Evolutionary conservation across 1,284 basidiomycete species (phyloP).

Genomic region (Ganoderma boninense): DNA sequence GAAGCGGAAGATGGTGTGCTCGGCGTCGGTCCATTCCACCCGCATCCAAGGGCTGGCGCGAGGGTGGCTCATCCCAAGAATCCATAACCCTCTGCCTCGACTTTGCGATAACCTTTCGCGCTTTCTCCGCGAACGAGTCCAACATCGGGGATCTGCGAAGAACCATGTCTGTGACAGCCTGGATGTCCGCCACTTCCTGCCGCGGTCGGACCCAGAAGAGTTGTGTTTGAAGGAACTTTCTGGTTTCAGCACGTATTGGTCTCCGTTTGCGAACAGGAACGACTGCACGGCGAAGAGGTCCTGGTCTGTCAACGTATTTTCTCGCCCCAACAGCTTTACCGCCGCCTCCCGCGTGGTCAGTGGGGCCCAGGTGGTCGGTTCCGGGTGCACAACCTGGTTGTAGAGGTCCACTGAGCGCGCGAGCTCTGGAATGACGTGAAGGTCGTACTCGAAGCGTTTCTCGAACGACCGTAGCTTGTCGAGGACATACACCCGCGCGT

Average conservation of each 20-base stretch:
- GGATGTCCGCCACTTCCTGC: constrained; percentile 64
- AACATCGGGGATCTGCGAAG: constrained; percentile 53
- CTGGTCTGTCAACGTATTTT: constrained; percentile 43
- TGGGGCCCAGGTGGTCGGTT: constrained; percentile 59
- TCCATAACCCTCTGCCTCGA: constrained; percentile 39
- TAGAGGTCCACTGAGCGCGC: constrained; percentile 54
- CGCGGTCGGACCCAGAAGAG: constrained; percentile 77
- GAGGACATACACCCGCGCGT: constrained; percentile 67
- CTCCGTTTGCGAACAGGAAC: constrained; percentile 71
- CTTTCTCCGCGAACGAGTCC: constrained; percentile 66
- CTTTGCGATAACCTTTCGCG: constrained; percentile 52
- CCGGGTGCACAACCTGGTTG: constrained; percentile 51
- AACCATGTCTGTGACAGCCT: constrained; percentile 64
- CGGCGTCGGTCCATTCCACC: constrained; percentile 55
- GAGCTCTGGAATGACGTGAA: constrained; percentile 38
- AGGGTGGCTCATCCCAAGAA: constrained; percentile 46
- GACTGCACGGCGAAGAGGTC: constrained; percentile 76
- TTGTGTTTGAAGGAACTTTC: constrained; percentile 64
- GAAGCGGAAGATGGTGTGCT: constrained; percentile 73
- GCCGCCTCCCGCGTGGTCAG: constrained; percentile 62
- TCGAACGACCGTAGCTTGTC: constrained; percentile 61
- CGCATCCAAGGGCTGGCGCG: constrained; percentile 40
- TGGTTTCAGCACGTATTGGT: constrained; percentile 72
- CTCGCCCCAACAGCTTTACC: constrained; percentile 46
- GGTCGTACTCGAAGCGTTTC: constrained; percentile 45